These are phyloP conservation scores for Monascus ruber DNA, from an alignment of 2,329 filamentous ascomycete genomes.

Conservation along the genomic window DNA sequence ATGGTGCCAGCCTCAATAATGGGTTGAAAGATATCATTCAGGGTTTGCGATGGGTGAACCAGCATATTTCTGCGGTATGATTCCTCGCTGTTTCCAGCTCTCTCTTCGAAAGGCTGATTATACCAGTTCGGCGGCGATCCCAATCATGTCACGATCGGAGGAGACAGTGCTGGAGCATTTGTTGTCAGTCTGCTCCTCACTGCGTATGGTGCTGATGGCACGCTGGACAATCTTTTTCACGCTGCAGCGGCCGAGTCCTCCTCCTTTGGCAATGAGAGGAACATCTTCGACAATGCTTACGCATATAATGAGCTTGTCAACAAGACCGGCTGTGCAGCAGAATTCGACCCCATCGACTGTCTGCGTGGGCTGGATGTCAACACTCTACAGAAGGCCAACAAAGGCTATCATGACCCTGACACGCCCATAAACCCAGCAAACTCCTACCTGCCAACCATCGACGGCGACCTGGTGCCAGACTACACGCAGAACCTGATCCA, in stretches of 20 bases:
- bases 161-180: conserved; percentile 54
- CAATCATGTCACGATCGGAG: conserved; percentile 55
- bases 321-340: conserved; percentile 36
- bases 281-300: conserved; percentile 38
- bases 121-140: conserved; percentile 58
- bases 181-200: conserved; percentile 54
- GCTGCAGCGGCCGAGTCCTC: conserved; percentile 45
- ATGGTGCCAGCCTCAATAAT: conserved; percentile 49
- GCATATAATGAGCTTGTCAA: conserved; percentile 41
- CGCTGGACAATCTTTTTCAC: conserved; percentile 39
- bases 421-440: conserved; percentile 34
- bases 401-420: conserved; percentile 36
- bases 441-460: conserved; percentile 42
- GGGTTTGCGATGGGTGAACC: conserved; percentile 57
- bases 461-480: conserved; percentile 40
- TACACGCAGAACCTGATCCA: conserved; percentile 40
- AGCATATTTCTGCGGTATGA: conserved; percentile 44
- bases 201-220: conserved; percentile 34
- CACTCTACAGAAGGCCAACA: conserved; percentile 36
- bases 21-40: conserved; percentile 61
- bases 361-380: conserved; percentile 35
- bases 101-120: not conserved
- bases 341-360: conserved; percentile 36
- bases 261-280: conserved; percentile 40
- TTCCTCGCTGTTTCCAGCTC: not conserved